A percentile compares a stretch with the other conserved stretches of the same genome.
Evolutionary conservation across 306 rosid genomes (phyloP).

Genomic region (Cyclanthera cordifolia): DNA sequence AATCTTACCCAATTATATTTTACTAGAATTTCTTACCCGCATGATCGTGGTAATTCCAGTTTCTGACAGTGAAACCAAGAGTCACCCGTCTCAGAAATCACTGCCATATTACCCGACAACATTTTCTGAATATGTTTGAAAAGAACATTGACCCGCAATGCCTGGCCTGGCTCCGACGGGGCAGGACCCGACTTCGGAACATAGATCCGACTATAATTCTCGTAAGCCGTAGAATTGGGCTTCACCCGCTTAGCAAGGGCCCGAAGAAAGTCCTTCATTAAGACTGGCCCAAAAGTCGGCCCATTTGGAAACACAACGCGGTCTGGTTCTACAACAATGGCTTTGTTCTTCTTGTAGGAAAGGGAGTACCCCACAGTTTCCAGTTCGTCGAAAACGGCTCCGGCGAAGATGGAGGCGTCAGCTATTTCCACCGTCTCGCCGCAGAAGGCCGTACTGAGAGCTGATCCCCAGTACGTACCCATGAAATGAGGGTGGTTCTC

Average conservation of each 20-base stretch:
- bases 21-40: no score
- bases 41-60: no score
- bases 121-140: slow-evolving; percentile 73
- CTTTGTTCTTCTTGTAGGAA: slow-evolving; percentile 65
- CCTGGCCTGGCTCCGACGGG: no score
- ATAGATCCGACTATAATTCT: slow-evolving; percentile 57
- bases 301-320: no score
- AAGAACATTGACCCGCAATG: slow-evolving; percentile 65
- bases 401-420: slow-evolving; percentile 77
- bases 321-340: no score
- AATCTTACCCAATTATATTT: no score
- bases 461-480: slow-evolving; percentile 90
- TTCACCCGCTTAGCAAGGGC: slow-evolving; percentile 58
- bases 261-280: slow-evolving; percentile 66
- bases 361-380: slow-evolving; percentile 87
- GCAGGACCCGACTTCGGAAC: no score
- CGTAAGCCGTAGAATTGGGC: slow-evolving; percentile 47
- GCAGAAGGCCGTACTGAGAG: slow-evolving; percentile 59
- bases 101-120: slow-evolving; percentile 45
- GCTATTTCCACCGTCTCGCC: slow-evolving; percentile 86
- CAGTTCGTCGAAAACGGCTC: slow-evolving; percentile 81
- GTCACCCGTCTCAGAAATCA: slow-evolving; percentile 81
- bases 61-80: slow-evolving; percentile 93
- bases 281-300: slow-evolving; percentile 76
- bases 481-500: slow-evolving; percentile 59